phyloP scores from a whole-genome alignment of 805 yeast species.

The Suhomyces tanzawaensis region DNA sequence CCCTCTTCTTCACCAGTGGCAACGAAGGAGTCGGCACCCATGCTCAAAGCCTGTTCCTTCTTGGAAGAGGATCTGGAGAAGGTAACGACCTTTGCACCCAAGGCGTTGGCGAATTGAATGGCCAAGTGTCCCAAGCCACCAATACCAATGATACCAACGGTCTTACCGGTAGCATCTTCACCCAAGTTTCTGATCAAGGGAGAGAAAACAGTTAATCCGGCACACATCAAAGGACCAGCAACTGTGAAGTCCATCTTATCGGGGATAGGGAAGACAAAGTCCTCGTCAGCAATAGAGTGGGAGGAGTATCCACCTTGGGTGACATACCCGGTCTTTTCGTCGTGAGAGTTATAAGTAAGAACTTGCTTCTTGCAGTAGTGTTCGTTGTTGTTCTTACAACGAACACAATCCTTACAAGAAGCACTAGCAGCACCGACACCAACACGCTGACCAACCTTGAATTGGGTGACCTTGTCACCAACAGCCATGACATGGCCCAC shows the following conservation, averaged over 20 bases:
- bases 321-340: constrained; percentile 43
- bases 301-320: constrained; percentile 71
- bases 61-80: constrained; percentile 51
- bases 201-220: constrained; percentile 70
- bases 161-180: constrained; percentile 43
- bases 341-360: constrained; percentile 23
- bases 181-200: constrained; percentile 51
- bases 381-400: constrained; percentile 23
- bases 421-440: constrained; percentile 74
- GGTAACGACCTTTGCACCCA: constrained; percentile 60
- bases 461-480: constrained; percentile 53
- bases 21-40: constrained; percentile 54
- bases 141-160: constrained; percentile 54
- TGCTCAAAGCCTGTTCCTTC: constrained; percentile 44
- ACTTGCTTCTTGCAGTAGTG: constrained; percentile 35
- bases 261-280: constrained; percentile 64
- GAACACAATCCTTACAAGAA: constrained; percentile 46
- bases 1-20: constrained; percentile 51
- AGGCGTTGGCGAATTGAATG: constrained; percentile 53
- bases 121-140: constrained; percentile 62
- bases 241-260: constrained; percentile 40
- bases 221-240: constrained; percentile 76
- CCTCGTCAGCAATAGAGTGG: constrained; percentile 61
- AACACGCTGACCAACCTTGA: constrained; percentile 69
- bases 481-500: constrained; percentile 44